Evolutionary conservation across 1,284 basidiomycete genomes (phyloP).

Genomic region (Apiotrichum sp.): DNA sequence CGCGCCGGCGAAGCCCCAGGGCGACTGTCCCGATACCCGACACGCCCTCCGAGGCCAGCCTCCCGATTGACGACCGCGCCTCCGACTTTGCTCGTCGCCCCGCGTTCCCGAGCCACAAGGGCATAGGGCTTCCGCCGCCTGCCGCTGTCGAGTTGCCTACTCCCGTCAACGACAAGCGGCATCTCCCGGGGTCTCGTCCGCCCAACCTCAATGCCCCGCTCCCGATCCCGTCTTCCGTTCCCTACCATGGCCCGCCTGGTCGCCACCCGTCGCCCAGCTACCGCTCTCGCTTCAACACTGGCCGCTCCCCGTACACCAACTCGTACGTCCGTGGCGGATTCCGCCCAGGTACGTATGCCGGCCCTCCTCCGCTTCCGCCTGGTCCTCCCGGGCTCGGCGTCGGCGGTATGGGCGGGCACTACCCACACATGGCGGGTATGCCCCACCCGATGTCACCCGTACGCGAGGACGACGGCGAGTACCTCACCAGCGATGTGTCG

Average conservation of each 20-base stretch:
- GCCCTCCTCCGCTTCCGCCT: background rate
- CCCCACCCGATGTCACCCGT: background rate
- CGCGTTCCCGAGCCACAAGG: slow-evolving; percentile 12
- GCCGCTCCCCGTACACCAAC: background rate
- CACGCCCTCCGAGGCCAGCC: background rate
- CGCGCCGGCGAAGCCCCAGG: no score
- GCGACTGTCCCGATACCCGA: background rate
- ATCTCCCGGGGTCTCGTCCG: background rate
- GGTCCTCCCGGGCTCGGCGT: background rate
- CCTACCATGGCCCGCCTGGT: no score
- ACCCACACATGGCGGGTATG: background rate
- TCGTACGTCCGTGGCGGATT: background rate
- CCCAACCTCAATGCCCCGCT: no score
- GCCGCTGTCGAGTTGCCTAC: slow-evolving; percentile 41
- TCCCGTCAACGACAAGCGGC: slow-evolving; percentile 27
- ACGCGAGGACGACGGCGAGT: background rate
- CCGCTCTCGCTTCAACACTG: background rate
- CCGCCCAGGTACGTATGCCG: background rate
- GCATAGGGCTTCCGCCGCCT: slow-evolving; percentile 16
- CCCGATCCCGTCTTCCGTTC: no score
- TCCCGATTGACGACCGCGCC: no score
- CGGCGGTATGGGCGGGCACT: background rate
- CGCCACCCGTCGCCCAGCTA: no score
- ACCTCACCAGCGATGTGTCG: background rate
- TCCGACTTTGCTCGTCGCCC: background rate